Base-by-base conservation (phyloP, 2,329 filamentous ascomycete species). In the Cercospora sp. region DNA sequence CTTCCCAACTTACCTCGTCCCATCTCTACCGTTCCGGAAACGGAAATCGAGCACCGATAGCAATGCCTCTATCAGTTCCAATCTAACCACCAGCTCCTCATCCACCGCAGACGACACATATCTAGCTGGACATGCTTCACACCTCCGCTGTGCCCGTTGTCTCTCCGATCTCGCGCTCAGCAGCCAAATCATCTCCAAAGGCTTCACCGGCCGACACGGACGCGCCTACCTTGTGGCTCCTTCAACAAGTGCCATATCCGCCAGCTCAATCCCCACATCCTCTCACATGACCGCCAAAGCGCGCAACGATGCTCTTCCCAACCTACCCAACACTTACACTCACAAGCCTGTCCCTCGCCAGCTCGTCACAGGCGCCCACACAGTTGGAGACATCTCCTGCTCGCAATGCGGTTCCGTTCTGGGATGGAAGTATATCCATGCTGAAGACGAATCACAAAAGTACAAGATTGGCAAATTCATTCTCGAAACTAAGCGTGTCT, bases 401-500 rank as follows among this genome's bases (percentile, higher is more conserved):
- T 77, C 81, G 3, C 81, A 83, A 58, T 90, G 88, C 70, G 85
- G 84, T 2, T 83, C 76, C 64, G 82, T 87, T 40, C 74, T 90
- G 21, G 88, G 88, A 2, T 90, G 88, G 88, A 89, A 90, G 77
- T 90, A 90, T 73, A 83, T 89, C 26, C 82, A 83, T 21, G 88
- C 88, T 0, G 86, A 87, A 68, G 86, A 89, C 71, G 87, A 89
- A 67, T 80, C 78, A 10, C 88, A 90, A 77, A 80, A 83, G 65
- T 90, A 90, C 74, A 90, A 90, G 74, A 85, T 89, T 2, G 88
- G 88, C n/a, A 89, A 89, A 74, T 89, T 87, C 71, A 90, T 90
- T 30, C 77, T 90, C 30, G 88, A 90, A 77, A 88, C 86, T 53
- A 86, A 84, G 77, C 80, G 84, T 63, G 84, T 88, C 8, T 82